These are phyloP conservation scores for Lobulomyces angularis DNA, from an alignment of 192 early-diverging fungal species.

Conservation along the genomic window DNA sequence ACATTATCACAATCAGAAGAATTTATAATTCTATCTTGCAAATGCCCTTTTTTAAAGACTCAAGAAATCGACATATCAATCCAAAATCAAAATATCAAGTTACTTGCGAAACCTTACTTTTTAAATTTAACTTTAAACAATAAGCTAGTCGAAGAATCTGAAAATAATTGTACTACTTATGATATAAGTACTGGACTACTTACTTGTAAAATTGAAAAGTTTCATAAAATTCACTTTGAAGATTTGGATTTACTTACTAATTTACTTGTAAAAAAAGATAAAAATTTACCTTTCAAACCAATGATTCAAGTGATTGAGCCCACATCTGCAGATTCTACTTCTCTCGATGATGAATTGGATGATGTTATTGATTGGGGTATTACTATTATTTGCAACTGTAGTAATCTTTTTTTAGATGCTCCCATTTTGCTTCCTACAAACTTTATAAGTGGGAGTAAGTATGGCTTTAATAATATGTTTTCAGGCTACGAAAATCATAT, in stretches of 20 bases:
- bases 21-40: constrained; percentile 58
- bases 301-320: constrained; percentile 53
- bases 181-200: constrained; percentile 69
- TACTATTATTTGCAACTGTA: too few species aligned
- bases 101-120: constrained; percentile 84
- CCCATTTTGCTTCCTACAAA: not conserved
- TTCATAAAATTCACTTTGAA: constrained; percentile 55
- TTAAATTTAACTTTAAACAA: too few species aligned
- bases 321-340: constrained; percentile 3
- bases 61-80: constrained; percentile 80
- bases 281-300: constrained; percentile 24
- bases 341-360: constrained; percentile 7
- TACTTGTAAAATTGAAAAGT: constrained; percentile 64
- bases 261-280: constrained; percentile 49
- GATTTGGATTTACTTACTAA: constrained; percentile 85
- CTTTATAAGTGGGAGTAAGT: constrained; percentile 24
- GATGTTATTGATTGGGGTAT: constrained; percentile 80
- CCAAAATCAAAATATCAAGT: constrained; percentile 71
- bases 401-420: too few species aligned
- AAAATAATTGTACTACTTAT: too few species aligned
- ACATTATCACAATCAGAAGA: constrained; percentile 63
- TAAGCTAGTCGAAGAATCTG: too few species aligned
- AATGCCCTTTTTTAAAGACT: constrained; percentile 68
- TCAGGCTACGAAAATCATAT: constrained; percentile 59
- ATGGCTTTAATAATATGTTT: constrained; percentile 88